phyloP scores from a whole-genome alignment of 2,329 filamentous ascomycete genomes.

The Cadophora luteo-olivacea region DNA sequence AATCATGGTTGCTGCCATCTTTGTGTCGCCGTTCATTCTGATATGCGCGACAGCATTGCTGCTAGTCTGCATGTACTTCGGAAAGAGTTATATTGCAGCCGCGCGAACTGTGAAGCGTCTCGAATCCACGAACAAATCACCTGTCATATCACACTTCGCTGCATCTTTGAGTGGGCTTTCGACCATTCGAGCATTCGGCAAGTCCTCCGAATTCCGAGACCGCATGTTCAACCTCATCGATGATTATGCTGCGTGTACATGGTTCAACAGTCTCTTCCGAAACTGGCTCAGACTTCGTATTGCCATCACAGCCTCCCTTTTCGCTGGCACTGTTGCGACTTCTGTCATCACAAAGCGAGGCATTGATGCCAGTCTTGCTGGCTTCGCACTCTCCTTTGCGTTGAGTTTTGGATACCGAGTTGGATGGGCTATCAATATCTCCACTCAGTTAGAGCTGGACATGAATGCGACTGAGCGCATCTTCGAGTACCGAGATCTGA shows the following conservation, averaged over 20 bases:
- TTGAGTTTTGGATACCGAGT: slow-evolving; percentile 63
- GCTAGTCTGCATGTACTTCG: slow-evolving; percentile 32
- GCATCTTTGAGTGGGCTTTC: slow-evolving; percentile 73
- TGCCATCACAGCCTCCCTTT: slow-evolving; percentile 71
- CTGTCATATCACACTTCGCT: slow-evolving; percentile 73
- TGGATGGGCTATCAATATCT: slow-evolving; percentile 60
- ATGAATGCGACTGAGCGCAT: slow-evolving; percentile 81
- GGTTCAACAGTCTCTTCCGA: slow-evolving; percentile 73
- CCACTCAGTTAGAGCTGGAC: slow-evolving; percentile 72
- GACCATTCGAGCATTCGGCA: slow-evolving; percentile 77
- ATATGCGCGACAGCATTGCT: slow-evolving; percentile 66
- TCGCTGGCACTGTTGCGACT: slow-evolving; percentile 66
- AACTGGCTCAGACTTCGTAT: slow-evolving; percentile 75
- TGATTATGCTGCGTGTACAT: slow-evolving; percentile 66
- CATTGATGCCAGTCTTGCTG: slow-evolving; percentile 73
- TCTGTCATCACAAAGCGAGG: slow-evolving; percentile 64
- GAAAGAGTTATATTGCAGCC: slow-evolving; percentile 61
- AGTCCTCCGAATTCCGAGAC: slow-evolving; percentile 71
- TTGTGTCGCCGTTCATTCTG: slow-evolving; percentile 73
- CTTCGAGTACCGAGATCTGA: slow-evolving; percentile 72
- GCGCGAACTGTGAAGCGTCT: slow-evolving; percentile 77
- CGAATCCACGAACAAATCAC: slow-evolving; percentile 76
- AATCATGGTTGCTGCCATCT: slow-evolving; percentile 69
- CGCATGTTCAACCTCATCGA: slow-evolving; percentile 74
- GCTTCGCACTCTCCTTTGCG: slow-evolving; percentile 76